Evolutionary conservation across 495 filamentous ascomycete species (phyloP), one percentile per base, ranked within the genome.

Genomic region (Podospora anserina): DNA sequence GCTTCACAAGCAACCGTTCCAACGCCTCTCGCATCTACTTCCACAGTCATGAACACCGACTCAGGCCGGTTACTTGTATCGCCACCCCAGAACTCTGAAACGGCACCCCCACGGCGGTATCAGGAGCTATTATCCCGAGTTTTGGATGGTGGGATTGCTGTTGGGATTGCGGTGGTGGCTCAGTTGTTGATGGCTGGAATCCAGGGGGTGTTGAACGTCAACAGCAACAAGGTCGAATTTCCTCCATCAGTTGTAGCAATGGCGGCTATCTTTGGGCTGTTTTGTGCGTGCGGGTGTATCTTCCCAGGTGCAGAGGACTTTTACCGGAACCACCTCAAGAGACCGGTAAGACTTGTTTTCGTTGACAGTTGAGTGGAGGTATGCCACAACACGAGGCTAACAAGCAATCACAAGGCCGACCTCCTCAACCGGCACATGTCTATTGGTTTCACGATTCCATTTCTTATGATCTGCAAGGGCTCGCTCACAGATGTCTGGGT

Each of bases 341-440:
- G 75, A 15, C 72, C 81, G n/a, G 77, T 79, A 58, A 68, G 77
- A 39, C 34, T 18, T 71, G 7, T 30, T 61, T 44, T 32, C 19
- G 5, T 5, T 32, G 19, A n/a, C 13, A 59, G 3, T 23, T 9
- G 13, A 19, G 1, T 23, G 23, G 23, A 23, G 23, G 23, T 20
- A 6, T 49, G 2, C 39, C 55, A 30, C 13, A 54, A 6, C 49
- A 23, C 26, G 58, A 18, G 5, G 53, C 57, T 64, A 49, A 70
- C 65, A 2, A 30, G 23, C 9, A 4, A 61, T 19, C 3, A 53
- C 27, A 61, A 79, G 68, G 76, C 77, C 16, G 78, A 81, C 56
- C 77, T 84, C 13, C 63, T 84, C 56, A 82, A 82, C 63, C 78
- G 81, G 7, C 81, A 84, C 69, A 84, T 84, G 82, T 81, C 80